These are phyloP conservation scores for Stemphylium vesicarium DNA, from an alignment of 2,329 filamentous ascomycete genomes.

Conservation along the genomic window DNA sequence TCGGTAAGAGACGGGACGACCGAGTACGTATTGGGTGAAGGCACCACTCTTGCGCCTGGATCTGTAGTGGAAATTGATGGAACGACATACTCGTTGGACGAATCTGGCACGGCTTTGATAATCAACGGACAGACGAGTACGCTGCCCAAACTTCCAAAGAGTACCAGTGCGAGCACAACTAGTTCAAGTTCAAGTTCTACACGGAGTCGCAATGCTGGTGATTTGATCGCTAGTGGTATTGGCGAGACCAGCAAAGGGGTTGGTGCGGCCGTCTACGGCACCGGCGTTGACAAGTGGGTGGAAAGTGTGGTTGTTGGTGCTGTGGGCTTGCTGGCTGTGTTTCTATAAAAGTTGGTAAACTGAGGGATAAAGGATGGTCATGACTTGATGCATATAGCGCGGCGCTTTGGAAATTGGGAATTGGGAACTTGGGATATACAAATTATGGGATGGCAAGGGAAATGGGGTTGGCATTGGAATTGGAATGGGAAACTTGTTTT, in stretches of 20 bases:
- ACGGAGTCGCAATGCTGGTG: constrained; percentile 18
- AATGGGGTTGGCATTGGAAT: neutral
- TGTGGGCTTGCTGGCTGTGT: constrained; percentile 37
- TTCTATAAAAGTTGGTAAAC: constrained; percentile 22
- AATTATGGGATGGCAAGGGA: neutral
- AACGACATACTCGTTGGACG: constrained; percentile 39
- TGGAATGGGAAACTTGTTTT: neutral
- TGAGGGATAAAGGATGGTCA: neutral
- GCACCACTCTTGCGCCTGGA: constrained; percentile 33
- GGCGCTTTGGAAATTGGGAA: constrained; percentile 1
- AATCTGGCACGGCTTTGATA: constrained; percentile 35
- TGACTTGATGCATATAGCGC: constrained; percentile 10
- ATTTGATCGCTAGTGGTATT: constrained; percentile 38
- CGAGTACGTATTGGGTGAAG: constrained; percentile 26
- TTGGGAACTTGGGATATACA: neutral
- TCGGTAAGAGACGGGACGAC: constrained; percentile 33
- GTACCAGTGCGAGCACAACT: constrained; percentile 36
- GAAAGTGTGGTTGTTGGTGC: constrained; percentile 34
- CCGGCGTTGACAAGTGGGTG: constrained; percentile 32
- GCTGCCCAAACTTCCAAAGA: constrained; percentile 31
- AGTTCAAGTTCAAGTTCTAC: constrained; percentile 9
- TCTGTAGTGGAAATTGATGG: constrained; percentile 32
- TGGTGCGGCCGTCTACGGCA: constrained; percentile 6
- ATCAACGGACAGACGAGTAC: constrained; percentile 43
- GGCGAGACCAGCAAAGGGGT: constrained; percentile 26